These are phyloP conservation scores for Pseudogymnoascus verrucosus DNA, from an alignment of 2,329 filamentous ascomycete species.

Conservation along the genomic window DNA sequence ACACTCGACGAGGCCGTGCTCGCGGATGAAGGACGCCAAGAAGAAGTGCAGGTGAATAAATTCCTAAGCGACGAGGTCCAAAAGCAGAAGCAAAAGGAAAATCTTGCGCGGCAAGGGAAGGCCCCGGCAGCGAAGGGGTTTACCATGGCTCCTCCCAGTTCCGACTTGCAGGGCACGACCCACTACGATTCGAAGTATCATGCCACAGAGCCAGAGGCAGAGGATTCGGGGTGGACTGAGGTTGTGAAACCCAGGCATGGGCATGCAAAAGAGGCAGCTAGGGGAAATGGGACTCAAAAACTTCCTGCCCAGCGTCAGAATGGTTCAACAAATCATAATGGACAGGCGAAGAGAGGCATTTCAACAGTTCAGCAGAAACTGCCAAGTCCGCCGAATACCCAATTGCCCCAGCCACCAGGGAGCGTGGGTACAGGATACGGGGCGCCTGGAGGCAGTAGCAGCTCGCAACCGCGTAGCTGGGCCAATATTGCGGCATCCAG, in stretches of 20 bases:
- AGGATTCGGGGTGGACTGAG: not conserved
- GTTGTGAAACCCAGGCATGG: not conserved
- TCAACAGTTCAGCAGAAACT: not conserved
- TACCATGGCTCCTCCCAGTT: not conserved
- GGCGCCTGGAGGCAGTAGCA: not conserved
- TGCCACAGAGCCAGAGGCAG: not conserved
- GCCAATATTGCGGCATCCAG: not conserved
- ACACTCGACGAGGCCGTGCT: not conserved
- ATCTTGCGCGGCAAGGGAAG: not conserved
- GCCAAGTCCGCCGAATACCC: not conserved
- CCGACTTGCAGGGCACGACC: not conserved
- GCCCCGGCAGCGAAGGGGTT: not conserved
- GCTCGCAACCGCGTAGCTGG: not conserved
- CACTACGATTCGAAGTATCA: not conserved
- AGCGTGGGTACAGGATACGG: not conserved
- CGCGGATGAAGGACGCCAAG: not conserved
- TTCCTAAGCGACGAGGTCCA: not conserved
- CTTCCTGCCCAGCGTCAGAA: not conserved
- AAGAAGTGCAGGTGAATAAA: slow-evolving; percentile 1
- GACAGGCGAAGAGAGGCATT: not conserved
- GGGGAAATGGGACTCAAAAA: not conserved
- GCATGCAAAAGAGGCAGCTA: not conserved
- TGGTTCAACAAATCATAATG: not conserved
- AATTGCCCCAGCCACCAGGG: not conserved
- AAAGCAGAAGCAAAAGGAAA: not conserved